Evolutionary conservation across 1,284 basidiomycete genomes (phyloP), one percentile per base, ranked within the genome.

Genomic region (Ceratobasidium sp.): DNA sequence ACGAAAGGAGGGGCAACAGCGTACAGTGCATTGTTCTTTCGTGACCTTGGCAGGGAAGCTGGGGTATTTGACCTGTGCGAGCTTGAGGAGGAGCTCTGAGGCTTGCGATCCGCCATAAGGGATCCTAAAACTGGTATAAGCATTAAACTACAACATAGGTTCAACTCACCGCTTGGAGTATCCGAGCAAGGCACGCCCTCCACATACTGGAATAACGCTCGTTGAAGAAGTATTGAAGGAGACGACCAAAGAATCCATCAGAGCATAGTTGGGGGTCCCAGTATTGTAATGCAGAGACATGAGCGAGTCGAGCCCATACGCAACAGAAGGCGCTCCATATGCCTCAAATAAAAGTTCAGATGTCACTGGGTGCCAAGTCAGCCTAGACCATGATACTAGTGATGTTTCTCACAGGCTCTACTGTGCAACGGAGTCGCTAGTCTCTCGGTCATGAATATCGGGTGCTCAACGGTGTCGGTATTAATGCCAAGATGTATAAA

Each of bases 291-390:
- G 94, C 77, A 97, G 96, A 0, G 96, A 95, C 86, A 98, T 96
- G 72, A 96, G 83, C 7, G 92, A 91, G 79, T 99, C 97, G 75
- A 98, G 83, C 73, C 94, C 94, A 80, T 94, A 99, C 16, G 92
- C 85, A 56, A 98, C 84, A 2, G 90, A 89, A 0, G 96, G 96
- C 0, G 91, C 94, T 18, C 86, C 86, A 79, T 99, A 99, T 59
- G 90, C 87, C 82, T 99, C 97, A 79, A 99, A 99, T 80, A 99
- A 87, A 28, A 99, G 87, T 79, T 99, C 97, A 0, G 95, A 96
- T 30, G 95, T 97, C 74, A 97, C 92, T 92, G 77, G 16, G 73
- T 48, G 21, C 25, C 48, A 51, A 73, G 74, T 76, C 16, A 79
- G 73, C 63, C 44, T 23, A 12, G 30, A 73, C 42, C 72, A 33